Evolutionary conservation across 192 early-diverging fungal species (phyloP).

Genomic region (Phycomyces nitens): DNA sequence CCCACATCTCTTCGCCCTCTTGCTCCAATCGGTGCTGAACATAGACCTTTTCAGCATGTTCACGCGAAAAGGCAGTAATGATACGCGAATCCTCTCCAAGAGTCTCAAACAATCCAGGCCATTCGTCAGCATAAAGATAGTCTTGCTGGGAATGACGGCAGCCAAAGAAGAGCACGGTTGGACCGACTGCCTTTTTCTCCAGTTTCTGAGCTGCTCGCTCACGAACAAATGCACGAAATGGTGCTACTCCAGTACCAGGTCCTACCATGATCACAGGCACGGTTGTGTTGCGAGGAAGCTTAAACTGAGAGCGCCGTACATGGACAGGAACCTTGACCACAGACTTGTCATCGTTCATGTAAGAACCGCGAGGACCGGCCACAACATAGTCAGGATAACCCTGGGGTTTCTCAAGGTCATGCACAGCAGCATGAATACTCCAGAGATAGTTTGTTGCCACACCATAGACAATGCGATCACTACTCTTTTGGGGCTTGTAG

Average conservation of each 20-base stretch:
- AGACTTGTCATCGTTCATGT: slow-evolving; percentile 25
- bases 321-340: slow-evolving; percentile 71
- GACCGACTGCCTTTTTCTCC: slow-evolving; percentile 68
- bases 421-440: slow-evolving; percentile 54
- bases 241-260: slow-evolving; percentile 98
- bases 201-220: slow-evolving; percentile 73
- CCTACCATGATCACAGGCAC: slow-evolving; percentile 95
- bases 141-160: slow-evolving; percentile 84
- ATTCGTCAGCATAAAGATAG: slow-evolving; percentile 88
- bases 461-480: slow-evolving; percentile 64
- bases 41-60: slow-evolving; percentile 81
- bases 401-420: slow-evolving; percentile 26
- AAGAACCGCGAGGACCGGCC: slow-evolving; percentile 42
- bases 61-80: slow-evolving; percentile 89
- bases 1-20: slow-evolving; percentile 74
- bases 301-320: slow-evolving; percentile 87
- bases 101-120: slow-evolving; percentile 61
- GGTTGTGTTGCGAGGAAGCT: slow-evolving; percentile 75
- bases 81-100: slow-evolving; percentile 58
- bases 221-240: slow-evolving; percentile 93
- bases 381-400: slow-evolving; percentile 36
- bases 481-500: slow-evolving; percentile 56
- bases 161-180: slow-evolving; percentile 91
- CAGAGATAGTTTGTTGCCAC: slow-evolving; percentile 87
- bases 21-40: slow-evolving; percentile 89